phyloP scores from a whole-genome alignment of 2,329 filamentous ascomycete species.

The Sclerotinia subarctica region DNA sequence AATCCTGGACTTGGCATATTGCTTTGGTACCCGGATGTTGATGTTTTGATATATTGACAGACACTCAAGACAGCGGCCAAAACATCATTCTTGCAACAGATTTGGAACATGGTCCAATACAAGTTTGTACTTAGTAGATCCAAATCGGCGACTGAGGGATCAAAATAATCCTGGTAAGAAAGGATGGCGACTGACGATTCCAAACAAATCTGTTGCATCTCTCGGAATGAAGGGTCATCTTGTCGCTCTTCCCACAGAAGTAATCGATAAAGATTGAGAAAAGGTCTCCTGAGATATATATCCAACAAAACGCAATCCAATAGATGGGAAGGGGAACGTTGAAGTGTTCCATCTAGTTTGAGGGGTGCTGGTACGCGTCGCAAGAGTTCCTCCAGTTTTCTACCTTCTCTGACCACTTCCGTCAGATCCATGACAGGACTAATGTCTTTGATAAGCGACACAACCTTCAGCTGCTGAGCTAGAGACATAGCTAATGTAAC shows the following conservation, averaged over 20 bases:
- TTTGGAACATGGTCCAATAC: conserved; percentile 26
- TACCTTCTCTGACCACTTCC: conserved; percentile 10
- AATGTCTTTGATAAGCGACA: conserved; percentile 16
- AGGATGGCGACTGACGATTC: conserved; percentile 23
- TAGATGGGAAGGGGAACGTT: conserved; percentile 4
- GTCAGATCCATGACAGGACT: conserved; percentile 3
- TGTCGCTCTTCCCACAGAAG: conserved; percentile 13
- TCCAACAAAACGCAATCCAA: conserved; percentile 22
- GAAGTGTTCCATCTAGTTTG: conserved; percentile 11
- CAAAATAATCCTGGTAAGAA: conserved; percentile 24
- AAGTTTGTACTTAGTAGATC: conserved; percentile 13
- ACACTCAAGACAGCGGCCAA: conserved; percentile 24
- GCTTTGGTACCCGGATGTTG: not conserved
- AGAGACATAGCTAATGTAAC: conserved; percentile 20
- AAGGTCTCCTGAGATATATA: conserved; percentile 22
- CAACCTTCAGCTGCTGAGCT: conserved; percentile 19
- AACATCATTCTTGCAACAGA: conserved; percentile 27
- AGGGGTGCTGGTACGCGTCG: not conserved
- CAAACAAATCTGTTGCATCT: conserved; percentile 18
- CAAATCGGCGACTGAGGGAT: conserved; percentile 17
- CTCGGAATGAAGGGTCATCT: conserved; percentile 14
- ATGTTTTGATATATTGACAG: conserved; percentile 15
- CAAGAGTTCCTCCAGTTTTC: conserved; percentile 16
- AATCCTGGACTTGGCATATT: conserved; percentile 6
- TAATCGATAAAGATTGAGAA: conserved; percentile 22